phyloP scores from a whole-genome alignment of 169 alveolate genomes.

The Cryptosporidium sp. region DNA sequence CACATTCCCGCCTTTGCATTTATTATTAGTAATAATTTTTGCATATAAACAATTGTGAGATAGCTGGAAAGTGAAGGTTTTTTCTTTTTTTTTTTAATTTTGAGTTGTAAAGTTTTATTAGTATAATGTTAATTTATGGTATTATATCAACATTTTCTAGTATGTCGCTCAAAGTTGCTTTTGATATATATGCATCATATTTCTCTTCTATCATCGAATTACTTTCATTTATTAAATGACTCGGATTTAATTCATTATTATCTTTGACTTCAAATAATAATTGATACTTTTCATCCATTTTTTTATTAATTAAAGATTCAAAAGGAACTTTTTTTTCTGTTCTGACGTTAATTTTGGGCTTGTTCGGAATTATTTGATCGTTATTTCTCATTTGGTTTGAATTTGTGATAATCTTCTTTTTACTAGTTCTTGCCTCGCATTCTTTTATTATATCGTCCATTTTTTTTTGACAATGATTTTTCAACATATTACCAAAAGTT shows the following conservation, averaged over 20 bases:
- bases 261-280: conserved; percentile 9
- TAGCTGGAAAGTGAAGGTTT: not conserved
- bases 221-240: not conserved
- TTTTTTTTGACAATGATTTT: conserved; percentile 15
- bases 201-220: not conserved
- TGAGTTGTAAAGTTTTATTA: no score
- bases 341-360: not conserved
- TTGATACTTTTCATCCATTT: conserved; percentile 13
- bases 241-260: not conserved
- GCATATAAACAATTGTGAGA: not conserved
- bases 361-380: not conserved
- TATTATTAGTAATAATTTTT: not conserved
- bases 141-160: conserved; percentile 37
- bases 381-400: not conserved
- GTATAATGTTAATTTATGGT: not conserved
- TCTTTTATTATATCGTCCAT: conserved; percentile 56
- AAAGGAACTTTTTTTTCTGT: not conserved
- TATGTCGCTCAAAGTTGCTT: conserved; percentile 36
- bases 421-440: conserved; percentile 46
- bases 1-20: not conserved
- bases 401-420: not conserved
- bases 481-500: conserved; percentile 40
- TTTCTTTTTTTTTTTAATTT: no score
- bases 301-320: not conserved
- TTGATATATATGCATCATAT: conserved; percentile 35